Evolutionary conservation across 208 protist species (phyloP), one percentile per base, ranked within the genome.

Genomic region (Spongospora subterranea): DNA sequence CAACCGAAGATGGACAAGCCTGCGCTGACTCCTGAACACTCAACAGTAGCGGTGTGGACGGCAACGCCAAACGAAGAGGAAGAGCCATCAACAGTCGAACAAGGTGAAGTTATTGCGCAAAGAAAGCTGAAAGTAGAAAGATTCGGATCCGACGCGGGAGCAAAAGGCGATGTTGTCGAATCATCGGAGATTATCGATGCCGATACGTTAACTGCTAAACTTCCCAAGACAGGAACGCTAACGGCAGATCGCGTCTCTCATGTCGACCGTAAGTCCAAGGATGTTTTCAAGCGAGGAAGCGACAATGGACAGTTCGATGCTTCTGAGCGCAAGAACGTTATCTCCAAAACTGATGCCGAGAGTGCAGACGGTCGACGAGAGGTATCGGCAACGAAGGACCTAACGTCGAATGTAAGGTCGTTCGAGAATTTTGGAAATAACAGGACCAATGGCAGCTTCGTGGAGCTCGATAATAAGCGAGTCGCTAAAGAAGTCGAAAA

Each of bases 161-260:
- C 71, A 20, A 6, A 39, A 43, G 71, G 71, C n/a, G n/a, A 82
- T n/a, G n/a, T 82, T 43, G 40, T 20, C 17, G 71, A 82, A 43
- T 82, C 71, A 43, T 39, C 71, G 35, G 17, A 82, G n/a, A n/a
- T 82, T 6, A 82, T 82, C n/a, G 71, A 82, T n/a, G 71, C 71
- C 17, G 71, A 82, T 43, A 20, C 40, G 35, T 13, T 82, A 35
- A 82, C n/a, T 35, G 71, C 71, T n/a, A 82, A 82, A n/a, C 35
- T 35, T 6, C 71, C 71, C 17, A 82, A 6, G 17, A 43, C 6
- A 43, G 71, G 71, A 20, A 6, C 17, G 6, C 6, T 82, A 6
- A 17, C 6, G 6, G 71, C 71, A 20, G 71, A 82, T n/a, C 71
- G 71, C n/a, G 17, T 82, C 71, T 6, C 6, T 6, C 17, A 6